Conservation (phyloP, 441 rosid genomes). For the Codiaeum variegatum region DNA sequence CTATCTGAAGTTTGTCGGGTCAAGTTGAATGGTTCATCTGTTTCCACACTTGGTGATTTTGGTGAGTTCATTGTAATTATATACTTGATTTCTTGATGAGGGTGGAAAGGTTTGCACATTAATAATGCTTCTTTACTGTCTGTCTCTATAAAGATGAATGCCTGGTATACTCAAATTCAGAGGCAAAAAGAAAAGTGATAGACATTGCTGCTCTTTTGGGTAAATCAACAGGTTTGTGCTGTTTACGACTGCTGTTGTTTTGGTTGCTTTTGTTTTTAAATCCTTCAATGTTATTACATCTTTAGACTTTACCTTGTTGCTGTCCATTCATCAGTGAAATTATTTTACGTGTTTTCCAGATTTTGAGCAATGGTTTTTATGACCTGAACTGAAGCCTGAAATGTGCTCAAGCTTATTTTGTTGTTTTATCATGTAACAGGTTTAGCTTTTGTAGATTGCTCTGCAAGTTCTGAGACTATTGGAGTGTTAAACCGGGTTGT, state of each 20-base stretch:
- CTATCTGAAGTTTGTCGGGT: conserved; percentile 53
- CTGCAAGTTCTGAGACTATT: conserved; percentile 64
- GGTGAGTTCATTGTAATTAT: conserved; percentile 34
- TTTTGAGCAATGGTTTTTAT: not conserved
- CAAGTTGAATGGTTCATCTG: conserved; percentile 53
- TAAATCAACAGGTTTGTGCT: conserved; percentile 63
- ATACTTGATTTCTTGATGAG: not conserved
- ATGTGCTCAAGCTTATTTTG: conserved; percentile 11
- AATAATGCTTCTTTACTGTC: not conserved
- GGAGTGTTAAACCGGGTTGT: conserved; percentile 48
- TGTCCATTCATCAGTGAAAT: not conserved
- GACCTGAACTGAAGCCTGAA: conserved; percentile 11
- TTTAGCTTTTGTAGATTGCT: conserved; percentile 77
- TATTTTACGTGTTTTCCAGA: not conserved
- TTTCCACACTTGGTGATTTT: conserved; percentile 34
- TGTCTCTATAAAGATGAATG: conserved; percentile 35
- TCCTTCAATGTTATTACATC: not conserved
- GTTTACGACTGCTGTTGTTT: not conserved
- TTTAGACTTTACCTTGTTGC: not conserved
- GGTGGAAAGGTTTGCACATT: conserved; percentile 1
- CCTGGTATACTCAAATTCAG: conserved; percentile 36
- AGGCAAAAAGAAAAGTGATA: conserved; percentile 33
- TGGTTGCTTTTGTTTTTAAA: conserved; percentile 1
- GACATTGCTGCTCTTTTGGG: conserved; percentile 55
- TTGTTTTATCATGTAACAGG: conserved; percentile 37